These are phyloP conservation scores for Tarenaya hassleriana DNA, from an alignment of 345 rosid species.

Conservation along the genomic window DNA sequence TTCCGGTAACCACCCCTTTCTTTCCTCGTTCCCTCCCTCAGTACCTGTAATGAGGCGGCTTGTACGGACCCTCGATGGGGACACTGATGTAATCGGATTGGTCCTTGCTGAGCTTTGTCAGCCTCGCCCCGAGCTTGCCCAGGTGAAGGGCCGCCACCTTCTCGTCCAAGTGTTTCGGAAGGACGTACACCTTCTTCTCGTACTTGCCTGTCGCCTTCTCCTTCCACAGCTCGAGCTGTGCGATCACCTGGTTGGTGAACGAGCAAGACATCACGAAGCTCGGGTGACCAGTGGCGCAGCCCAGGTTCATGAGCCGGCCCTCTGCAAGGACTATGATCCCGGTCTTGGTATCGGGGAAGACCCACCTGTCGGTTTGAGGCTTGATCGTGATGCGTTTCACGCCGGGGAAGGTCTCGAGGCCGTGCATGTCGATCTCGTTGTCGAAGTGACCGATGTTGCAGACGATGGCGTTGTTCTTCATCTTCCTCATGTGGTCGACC, in stretches of 20 bases:
- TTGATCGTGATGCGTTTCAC: constrained; percentile 62
- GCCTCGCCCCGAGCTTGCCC: constrained; percentile 67
- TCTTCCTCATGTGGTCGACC: constrained; percentile 57
- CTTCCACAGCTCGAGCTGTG: constrained; percentile 61
- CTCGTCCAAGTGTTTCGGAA: constrained; percentile 74
- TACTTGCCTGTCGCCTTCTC: constrained; percentile 46
- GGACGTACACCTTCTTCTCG: constrained; percentile 60
- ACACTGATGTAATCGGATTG: constrained; percentile 61
- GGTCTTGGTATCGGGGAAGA: constrained; percentile 44
- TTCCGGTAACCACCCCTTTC: constrained; percentile 10
- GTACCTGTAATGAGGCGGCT: constrained; percentile 63
- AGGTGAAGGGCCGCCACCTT: constrained; percentile 66
- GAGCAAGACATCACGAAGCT: constrained; percentile 75
- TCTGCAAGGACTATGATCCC: constrained; percentile 61
- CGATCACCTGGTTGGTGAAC: constrained; percentile 71
- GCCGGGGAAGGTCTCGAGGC: constrained; percentile 57
- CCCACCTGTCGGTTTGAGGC: constrained; percentile 59
- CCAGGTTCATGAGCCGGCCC: constrained; percentile 73
- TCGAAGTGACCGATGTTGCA: constrained; percentile 77
- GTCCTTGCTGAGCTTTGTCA: constrained; percentile 58
- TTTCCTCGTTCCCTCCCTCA: constrained; percentile 14
- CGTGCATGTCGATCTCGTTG: constrained; percentile 60
- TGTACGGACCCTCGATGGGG: constrained; percentile 66
- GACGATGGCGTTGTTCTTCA: constrained; percentile 70
- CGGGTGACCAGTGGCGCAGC: constrained; percentile 75